Percentiles rank a stretch among this genome's conserved stretches.
Conservation (phyloP, 495 filamentous ascomycete species). For the Aspergillus leporis region DNA sequence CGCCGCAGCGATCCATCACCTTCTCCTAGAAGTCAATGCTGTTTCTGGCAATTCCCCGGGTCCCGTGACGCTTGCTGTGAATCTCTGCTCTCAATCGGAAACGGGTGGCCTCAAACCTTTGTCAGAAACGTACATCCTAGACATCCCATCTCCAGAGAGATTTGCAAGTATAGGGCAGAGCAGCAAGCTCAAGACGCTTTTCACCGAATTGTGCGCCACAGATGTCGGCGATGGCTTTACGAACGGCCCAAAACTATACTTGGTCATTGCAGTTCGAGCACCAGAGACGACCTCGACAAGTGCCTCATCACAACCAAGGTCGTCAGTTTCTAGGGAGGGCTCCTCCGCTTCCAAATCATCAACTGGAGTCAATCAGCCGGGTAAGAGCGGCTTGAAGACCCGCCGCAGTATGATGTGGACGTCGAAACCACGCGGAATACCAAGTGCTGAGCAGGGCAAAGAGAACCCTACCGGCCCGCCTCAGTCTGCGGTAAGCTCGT, state of each 20-base stretch:
- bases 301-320: constrained; percentile 26
- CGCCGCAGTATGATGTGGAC: constrained; percentile 88
- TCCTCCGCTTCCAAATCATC: constrained; percentile 32
- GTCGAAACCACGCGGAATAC: constrained; percentile 33
- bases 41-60: constrained; percentile 72
- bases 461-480: constrained; percentile 48
- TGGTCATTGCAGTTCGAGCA: constrained; percentile 80
- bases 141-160: constrained; percentile 71
- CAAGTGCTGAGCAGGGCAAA: constrained; percentile 37
- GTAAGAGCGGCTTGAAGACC: constrained; percentile 47
- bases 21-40: constrained; percentile 79
- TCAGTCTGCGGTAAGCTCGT: constrained; percentile 57
- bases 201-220: constrained; percentile 75
- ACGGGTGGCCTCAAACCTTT: constrained; percentile 63
- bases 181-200: constrained; percentile 77
- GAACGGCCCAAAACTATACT: constrained; percentile 67
- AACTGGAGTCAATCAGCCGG: constrained; percentile 29
- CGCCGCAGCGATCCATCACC: constrained; percentile 73
- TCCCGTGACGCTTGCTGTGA: constrained; percentile 74
- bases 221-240: constrained; percentile 80
- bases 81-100: constrained; percentile 69
- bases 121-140: constrained; percentile 80
- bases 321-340: constrained; percentile 40
- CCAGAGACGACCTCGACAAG: constrained; percentile 53
- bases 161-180: constrained; percentile 57